These are phyloP conservation scores for Tetrahymena malaccensis DNA, from an alignment of 73 alveolate species.

Conservation along the genomic window DNA sequence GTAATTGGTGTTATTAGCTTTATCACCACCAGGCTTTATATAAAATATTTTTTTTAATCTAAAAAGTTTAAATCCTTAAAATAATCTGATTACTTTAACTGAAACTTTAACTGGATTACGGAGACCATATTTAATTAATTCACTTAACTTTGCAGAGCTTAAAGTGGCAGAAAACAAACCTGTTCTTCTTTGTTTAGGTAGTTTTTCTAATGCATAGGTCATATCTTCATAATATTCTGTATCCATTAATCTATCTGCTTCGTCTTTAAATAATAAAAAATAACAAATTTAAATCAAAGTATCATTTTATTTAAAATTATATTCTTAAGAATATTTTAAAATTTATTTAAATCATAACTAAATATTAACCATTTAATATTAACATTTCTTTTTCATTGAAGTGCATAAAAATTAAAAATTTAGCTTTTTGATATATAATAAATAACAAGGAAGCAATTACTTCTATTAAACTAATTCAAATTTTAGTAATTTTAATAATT, in stretches of 20 bases:
- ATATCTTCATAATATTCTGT: conserved; percentile 78
- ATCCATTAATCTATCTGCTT: conserved; percentile 95
- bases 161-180: conserved; percentile 99
- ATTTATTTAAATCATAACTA: no score
- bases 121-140: conserved; percentile 89
- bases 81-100: conserved; percentile 59
- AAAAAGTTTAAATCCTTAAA: background rate
- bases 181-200: conserved; percentile 99
- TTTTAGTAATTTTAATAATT: conserved; percentile 39
- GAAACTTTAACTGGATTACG: conserved; percentile 96
- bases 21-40: background rate
- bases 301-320: no score
- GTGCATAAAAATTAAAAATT: no score
- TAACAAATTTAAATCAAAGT: no score
- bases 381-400: no score
- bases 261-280: conserved; percentile 70
- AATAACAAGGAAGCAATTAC: no score
- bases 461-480: background rate
- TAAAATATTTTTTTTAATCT: background rate
- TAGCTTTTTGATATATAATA: no score
- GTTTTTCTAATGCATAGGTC: conserved; percentile 52
- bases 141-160: conserved; percentile 82
- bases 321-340: no score
- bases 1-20: background rate
- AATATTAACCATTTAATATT: no score